Evolutionary conservation across 2,329 filamentous ascomycete species (phyloP).

Genomic region (Bipolaris bicolor): DNA sequence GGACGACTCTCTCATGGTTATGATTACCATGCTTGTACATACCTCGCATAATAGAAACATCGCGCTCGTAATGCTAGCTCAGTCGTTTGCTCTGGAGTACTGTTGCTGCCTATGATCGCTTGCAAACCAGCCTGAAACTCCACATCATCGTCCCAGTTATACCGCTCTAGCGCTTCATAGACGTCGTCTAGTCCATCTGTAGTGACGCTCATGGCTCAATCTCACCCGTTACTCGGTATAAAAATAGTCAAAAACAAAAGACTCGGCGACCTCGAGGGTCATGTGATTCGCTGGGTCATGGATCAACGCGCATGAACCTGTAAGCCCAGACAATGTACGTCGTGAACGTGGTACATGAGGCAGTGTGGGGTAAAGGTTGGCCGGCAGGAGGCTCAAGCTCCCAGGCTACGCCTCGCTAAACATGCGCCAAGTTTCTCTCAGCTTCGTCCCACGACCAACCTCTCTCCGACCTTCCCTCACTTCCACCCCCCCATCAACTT

Average conservation of each 20-base stretch:
- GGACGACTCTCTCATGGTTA: neutral
- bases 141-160: constrained; percentile 70
- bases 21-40: neutral
- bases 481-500: constrained; percentile 18
- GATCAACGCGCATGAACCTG: constrained; percentile 7
- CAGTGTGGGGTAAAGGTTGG: constrained; percentile 32
- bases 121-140: constrained; percentile 72
- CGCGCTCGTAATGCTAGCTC: constrained; percentile 70
- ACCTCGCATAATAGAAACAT: constrained; percentile 70
- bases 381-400: constrained; percentile 21
- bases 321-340: neutral
- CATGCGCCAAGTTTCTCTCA: constrained; percentile 27
- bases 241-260: neutral
- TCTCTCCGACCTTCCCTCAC: constrained; percentile 19
- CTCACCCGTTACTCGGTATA: neutral
- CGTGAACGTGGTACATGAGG: constrained; percentile 12
- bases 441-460: constrained; percentile 26
- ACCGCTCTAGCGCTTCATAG: constrained; percentile 68
- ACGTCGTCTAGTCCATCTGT: constrained; percentile 44
- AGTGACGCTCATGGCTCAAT: constrained; percentile 33
- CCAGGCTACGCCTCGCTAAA: constrained; percentile 26
- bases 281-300: neutral
- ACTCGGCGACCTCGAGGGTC: constrained; percentile 11
- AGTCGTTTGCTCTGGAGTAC: constrained; percentile 60
- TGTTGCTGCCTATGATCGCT: constrained; percentile 67